Evolutionary conservation across 2,329 filamentous ascomycete species (phyloP).

Genomic region (Calonectria pauciramosa): DNA sequence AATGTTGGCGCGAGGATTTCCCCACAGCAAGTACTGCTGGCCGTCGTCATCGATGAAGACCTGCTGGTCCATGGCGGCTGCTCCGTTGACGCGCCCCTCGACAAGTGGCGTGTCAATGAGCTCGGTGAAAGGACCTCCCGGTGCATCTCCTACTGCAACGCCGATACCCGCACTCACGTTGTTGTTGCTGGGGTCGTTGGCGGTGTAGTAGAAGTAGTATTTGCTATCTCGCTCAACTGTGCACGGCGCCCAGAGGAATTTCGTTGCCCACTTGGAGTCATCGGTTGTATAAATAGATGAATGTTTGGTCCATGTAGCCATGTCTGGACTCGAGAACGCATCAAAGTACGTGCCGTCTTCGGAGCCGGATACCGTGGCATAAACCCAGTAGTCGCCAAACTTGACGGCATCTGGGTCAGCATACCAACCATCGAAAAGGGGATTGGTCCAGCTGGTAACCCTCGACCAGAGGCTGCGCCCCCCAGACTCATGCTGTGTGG

Average conservation of each 20-base stretch:
- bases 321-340: not conserved
- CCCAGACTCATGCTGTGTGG: not conserved
- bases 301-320: not conserved
- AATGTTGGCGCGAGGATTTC: not conserved
- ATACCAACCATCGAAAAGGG: constrained; percentile 4
- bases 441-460: constrained; percentile 4
- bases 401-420: constrained; percentile 1
- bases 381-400: constrained; percentile 8
- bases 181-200: not conserved
- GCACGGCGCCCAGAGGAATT: not conserved
- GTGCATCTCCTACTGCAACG: not conserved
- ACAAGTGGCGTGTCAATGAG: not conserved
- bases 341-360: not conserved
- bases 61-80: constrained; percentile 4
- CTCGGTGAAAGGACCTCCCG: not conserved
- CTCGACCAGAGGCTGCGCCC: not conserved
- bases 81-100: not conserved
- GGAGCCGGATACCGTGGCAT: not conserved
- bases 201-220: constrained; percentile 6
- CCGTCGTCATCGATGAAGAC: not conserved
- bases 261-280: not conserved
- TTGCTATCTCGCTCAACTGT: not conserved
- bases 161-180: not conserved
- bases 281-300: not conserved
- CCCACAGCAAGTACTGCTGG: constrained; percentile 3